Evolutionary conservation across 1,284 basidiomycete genomes (phyloP).

Genomic region (Pterulicium gracile): DNA sequence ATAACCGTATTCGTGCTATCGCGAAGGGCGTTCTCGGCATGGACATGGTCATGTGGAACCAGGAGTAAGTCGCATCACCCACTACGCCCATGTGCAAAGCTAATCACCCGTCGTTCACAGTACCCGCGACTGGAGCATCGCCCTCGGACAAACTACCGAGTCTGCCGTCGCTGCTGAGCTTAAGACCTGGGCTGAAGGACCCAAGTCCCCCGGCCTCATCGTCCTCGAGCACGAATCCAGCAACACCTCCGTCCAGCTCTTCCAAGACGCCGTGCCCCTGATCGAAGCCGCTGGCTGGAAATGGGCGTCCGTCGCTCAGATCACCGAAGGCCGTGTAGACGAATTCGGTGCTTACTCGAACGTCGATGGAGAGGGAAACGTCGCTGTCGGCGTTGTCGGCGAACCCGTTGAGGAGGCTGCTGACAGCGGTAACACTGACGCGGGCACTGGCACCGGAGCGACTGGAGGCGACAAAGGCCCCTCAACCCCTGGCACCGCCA

Average conservation of each 20-base stretch:
- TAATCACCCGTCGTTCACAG: constrained; percentile 25
- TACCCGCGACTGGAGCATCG: constrained; percentile 58
- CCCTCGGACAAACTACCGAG: constrained; percentile 29
- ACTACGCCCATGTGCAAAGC: background rate
- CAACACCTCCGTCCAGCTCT: constrained; percentile 49
- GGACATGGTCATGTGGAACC: constrained; percentile 69
- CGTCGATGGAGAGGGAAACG: constrained; percentile 19
- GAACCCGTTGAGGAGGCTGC: background rate
- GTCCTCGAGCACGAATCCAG: constrained; percentile 81
- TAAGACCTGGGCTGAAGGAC: constrained; percentile 7
- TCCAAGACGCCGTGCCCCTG: constrained; percentile 57
- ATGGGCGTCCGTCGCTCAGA: constrained; percentile 39
- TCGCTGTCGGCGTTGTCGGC: constrained; percentile 2
- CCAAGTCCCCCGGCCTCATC: constrained; percentile 66
- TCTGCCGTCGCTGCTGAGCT: constrained; percentile 25
- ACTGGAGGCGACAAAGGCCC: no score
- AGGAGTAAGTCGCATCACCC: constrained; percentile 41
- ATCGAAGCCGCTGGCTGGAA: constrained; percentile 63
- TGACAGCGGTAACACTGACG: background rate
- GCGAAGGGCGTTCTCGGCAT: constrained; percentile 65
- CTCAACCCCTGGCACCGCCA: no score
- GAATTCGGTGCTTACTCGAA: constrained; percentile 40
- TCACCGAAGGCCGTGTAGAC: constrained; percentile 26
- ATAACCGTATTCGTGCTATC: constrained; percentile 63
- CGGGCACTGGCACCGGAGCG: no score